Percentiles rank a stretch among this genome's conserved stretches.
phyloP scores from a whole-genome alignment of 495 filamentous ascomycete species.

The Xylaria bambusicola region DNA sequence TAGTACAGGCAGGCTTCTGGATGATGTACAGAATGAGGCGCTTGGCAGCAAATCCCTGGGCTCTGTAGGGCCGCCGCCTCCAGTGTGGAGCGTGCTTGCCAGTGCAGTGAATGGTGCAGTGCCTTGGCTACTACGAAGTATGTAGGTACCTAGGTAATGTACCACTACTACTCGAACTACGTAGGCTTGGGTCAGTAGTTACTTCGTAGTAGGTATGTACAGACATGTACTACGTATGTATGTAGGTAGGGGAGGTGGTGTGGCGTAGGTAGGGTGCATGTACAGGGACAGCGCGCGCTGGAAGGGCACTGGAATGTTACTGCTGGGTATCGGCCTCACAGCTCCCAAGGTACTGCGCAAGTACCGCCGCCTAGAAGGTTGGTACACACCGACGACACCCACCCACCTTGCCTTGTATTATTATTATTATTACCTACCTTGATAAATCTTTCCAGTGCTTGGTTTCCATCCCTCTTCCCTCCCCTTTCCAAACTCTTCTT shows the following conservation, averaged over 20 bases:
- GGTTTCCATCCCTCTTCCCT: slow-evolving; percentile 17
- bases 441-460: slow-evolving; percentile 21
- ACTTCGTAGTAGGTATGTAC: too few relatives aligned
- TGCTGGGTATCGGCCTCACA: neutral
- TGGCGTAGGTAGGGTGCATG: too few relatives aligned
- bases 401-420: slow-evolving; percentile 8
- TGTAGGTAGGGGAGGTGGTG: too few relatives aligned
- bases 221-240: too few relatives aligned
- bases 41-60: slow-evolving; percentile 1
- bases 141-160: too few relatives aligned
- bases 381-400: slow-evolving; percentile 17
- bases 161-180: too few relatives aligned
- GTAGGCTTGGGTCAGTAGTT: too few relatives aligned
- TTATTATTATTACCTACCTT: slow-evolving; percentile 7
- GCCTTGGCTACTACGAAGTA: too few relatives aligned
- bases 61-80: too few relatives aligned
- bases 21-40: slow-evolving; percentile 13
- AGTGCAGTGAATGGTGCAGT: too few relatives aligned
- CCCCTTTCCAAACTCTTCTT: slow-evolving; percentile 17
- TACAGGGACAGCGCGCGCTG: too few relatives aligned
- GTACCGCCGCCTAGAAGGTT: slow-evolving; percentile 1
- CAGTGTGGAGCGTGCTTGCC: neutral
- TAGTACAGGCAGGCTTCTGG: neutral
- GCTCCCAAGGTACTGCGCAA: neutral
- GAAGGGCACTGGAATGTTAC: neutral